A percentile compares a stretch with the other conserved stretches of the same genome.
Evolutionary conservation across 2,329 filamentous ascomycete species (phyloP).

Genomic region (Diaporthe citrichinensis): DNA sequence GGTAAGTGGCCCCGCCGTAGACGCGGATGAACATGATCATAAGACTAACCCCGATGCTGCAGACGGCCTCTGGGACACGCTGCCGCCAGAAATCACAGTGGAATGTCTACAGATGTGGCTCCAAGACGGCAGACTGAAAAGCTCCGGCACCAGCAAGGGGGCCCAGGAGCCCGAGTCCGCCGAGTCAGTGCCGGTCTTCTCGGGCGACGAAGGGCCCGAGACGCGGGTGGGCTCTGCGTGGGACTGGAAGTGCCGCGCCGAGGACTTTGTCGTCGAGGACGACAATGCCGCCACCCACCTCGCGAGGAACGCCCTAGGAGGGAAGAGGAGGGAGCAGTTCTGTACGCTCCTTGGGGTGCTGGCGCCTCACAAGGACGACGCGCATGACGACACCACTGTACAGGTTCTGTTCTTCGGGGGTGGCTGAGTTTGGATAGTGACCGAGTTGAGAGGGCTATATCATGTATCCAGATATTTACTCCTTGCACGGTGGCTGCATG

Average conservation of each 20-base stretch:
- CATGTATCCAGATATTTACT: no score
- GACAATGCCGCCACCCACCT: conserved; percentile 87
- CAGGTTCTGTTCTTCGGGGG: conserved; percentile 84
- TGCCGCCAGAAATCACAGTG: conserved; percentile 71
- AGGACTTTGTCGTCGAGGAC: conserved; percentile 82
- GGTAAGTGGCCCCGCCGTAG: background rate
- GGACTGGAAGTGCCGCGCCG: conserved; percentile 45
- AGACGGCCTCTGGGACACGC: conserved; percentile 76
- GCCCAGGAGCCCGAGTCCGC: background rate
- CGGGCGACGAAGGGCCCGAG: conserved; percentile 5
- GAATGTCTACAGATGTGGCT: conserved; percentile 47
- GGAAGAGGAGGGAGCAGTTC: conserved; percentile 80
- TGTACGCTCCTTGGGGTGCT: conserved; percentile 80
- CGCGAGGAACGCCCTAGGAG: conserved; percentile 84
- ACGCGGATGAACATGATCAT: background rate
- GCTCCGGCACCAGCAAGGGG: background rate
- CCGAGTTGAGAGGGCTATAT: no score
- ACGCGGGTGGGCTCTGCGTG: background rate
- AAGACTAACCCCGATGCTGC: background rate
- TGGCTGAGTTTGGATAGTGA: no score
- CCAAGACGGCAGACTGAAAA: conserved; percentile 8
- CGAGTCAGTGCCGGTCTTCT: background rate
- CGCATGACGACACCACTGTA: conserved; percentile 84
- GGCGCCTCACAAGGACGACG: conserved; percentile 75
- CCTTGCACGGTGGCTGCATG: background rate